phyloP scores from a whole-genome alignment of 179 eudicot genomes.

The Monotropa hypopitys region DNA sequence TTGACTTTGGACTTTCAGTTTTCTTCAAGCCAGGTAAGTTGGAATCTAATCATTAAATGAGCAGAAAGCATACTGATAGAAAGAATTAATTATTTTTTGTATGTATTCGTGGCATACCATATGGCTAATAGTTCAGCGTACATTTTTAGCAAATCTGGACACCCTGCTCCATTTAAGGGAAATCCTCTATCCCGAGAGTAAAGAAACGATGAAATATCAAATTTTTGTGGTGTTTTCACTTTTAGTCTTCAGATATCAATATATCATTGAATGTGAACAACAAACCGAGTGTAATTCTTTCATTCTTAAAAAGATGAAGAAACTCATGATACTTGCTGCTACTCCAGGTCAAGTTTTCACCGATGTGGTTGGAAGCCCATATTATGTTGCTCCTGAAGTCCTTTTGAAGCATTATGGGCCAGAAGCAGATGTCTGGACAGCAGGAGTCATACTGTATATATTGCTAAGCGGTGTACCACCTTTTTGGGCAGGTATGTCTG shows the following conservation, averaged over 20 bases:
- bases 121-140: not conserved
- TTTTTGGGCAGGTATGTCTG: constrained; percentile 73
- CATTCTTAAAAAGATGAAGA: not conserved
- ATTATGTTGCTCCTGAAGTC: constrained; percentile 88
- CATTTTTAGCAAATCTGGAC: not conserved
- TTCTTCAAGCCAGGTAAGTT: constrained; percentile 80
- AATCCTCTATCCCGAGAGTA: not conserved
- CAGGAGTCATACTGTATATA: constrained; percentile 79
- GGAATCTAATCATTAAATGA: not conserved
- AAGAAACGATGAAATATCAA: not conserved
- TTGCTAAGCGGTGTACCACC: constrained; percentile 85
- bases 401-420: constrained; percentile 77
- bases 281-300: not conserved
- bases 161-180: not conserved
- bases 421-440: constrained; percentile 92
- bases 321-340: constrained; percentile 8
- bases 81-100: too few relatives aligned
- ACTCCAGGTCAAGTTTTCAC: constrained; percentile 60
- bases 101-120: too few relatives aligned
- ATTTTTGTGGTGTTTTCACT: not conserved
- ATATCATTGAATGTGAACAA: not conserved
- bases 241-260: not conserved
- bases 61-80: not conserved
- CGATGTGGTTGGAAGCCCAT: constrained; percentile 89
- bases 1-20: constrained; percentile 78